A percentile compares a stretch with the other conserved stretches of the same genome.
Evolutionary conservation across 495 filamentous ascomycete species (phyloP).

Genomic region (Xylaria bambusicola): DNA sequence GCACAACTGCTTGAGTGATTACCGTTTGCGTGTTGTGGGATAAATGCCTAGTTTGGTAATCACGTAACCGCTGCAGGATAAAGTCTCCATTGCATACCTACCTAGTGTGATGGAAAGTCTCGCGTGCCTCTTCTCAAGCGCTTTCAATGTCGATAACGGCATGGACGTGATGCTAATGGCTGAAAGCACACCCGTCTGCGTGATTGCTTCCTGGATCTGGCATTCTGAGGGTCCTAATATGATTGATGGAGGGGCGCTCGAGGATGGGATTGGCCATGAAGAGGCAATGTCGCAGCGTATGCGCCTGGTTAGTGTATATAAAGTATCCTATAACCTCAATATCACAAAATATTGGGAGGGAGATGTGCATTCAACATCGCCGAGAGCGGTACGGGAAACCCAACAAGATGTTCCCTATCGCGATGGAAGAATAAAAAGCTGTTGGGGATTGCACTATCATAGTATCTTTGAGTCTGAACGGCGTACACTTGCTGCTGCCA

Average conservation of each 20-base stretch:
- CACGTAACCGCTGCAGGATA: no score
- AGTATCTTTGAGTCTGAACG: constrained; percentile 1
- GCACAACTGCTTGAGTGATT: no score
- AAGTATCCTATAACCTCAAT: no score
- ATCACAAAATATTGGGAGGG: no score
- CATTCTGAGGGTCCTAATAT: neutral
- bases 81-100: no score
- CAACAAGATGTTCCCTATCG: neutral
- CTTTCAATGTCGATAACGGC: neutral
- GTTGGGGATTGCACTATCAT: neutral
- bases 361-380: constrained; percentile 10
- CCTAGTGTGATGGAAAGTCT: no score
- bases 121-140: constrained; percentile 8
- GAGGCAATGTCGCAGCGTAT: no score
- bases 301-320: no score
- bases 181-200: constrained; percentile 5
- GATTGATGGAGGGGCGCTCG: constrained; percentile 12
- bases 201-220: constrained; percentile 7
- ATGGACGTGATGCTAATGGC: constrained; percentile 7
- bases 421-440: neutral
- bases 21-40: no score
- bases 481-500: neutral
- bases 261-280: constrained; percentile 4
- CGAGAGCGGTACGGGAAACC: constrained; percentile 4
- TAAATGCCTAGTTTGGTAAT: no score